phyloP scores from a whole-genome alignment of 805 yeast species.

The Nakazawaea ambrosiae region DNA sequence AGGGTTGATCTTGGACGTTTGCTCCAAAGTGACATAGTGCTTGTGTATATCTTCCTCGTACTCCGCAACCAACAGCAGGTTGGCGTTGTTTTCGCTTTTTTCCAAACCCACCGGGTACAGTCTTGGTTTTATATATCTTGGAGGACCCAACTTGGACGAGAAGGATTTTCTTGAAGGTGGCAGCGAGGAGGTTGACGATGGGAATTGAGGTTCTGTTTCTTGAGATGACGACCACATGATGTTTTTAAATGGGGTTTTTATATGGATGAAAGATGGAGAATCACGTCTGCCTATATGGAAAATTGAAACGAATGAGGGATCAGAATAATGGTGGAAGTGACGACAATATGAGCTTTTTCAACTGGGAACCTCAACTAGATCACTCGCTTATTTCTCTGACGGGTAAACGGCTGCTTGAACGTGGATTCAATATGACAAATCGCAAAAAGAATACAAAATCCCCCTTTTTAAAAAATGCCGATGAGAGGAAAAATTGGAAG shows the following conservation, averaged over 20 bases:
- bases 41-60: slow-evolving; percentile 31
- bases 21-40: slow-evolving; percentile 34
- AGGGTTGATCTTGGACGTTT: slow-evolving; percentile 33
- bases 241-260: too few relatives aligned
- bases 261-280: neutral
- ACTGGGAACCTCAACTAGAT: too few relatives aligned
- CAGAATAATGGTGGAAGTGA: too few relatives aligned
- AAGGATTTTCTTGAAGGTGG: neutral
- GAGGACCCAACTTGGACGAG: slow-evolving; percentile 22
- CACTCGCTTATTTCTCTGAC: too few relatives aligned
- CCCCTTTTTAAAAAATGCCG: too few relatives aligned
- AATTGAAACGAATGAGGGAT: too few relatives aligned
- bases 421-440: too few relatives aligned
- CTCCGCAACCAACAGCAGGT: slow-evolving; percentile 34
- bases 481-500: too few relatives aligned
- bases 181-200: neutral
- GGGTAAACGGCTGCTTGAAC: too few relatives aligned
- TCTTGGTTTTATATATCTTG: slow-evolving; percentile 20
- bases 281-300: neutral
- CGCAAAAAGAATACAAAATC: too few relatives aligned
- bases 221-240: slow-evolving; percentile 6
- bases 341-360: too few relatives aligned
- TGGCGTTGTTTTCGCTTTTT: slow-evolving; percentile 37
- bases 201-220: neutral
- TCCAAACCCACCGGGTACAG: slow-evolving; percentile 39